Evolutionary conservation across 768 basidiomycete species (phyloP).

Genomic region (Mycena indigotica): DNA sequence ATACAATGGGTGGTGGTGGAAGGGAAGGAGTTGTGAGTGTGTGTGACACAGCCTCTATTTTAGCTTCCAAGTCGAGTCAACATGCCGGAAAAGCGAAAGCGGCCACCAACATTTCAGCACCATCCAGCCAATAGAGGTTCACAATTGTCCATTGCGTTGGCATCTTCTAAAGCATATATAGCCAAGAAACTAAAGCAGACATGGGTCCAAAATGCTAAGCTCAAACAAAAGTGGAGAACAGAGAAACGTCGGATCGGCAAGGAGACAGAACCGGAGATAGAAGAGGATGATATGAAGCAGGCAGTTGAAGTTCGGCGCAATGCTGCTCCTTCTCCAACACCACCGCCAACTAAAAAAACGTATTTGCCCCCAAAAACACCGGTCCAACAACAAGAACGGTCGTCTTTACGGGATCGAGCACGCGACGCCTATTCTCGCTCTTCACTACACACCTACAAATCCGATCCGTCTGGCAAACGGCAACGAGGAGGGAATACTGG

Average conservation of each 20-base stretch:
- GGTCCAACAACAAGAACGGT: slow-evolving; percentile 12
- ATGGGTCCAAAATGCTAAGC: slow-evolving; percentile 77
- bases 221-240: slow-evolving; percentile 77
- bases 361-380: slow-evolving; percentile 18
- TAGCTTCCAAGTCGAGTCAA: slow-evolving; percentile 21
- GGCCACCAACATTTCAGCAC: slow-evolving; percentile 72
- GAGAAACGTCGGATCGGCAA: slow-evolving; percentile 59
- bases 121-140: slow-evolving; percentile 64
- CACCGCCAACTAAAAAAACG: slow-evolving; percentile 18
- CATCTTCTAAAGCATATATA: slow-evolving; percentile 31
- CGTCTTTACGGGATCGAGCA: slow-evolving; percentile 60
- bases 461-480: slow-evolving; percentile 38
- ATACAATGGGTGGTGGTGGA: slow-evolving; percentile 62
- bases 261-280: slow-evolving; percentile 16
- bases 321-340: background rate
- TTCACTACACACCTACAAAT: slow-evolving; percentile 60
- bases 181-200: slow-evolving; percentile 80
- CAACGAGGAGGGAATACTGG: slow-evolving; percentile 35
- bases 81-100: slow-evolving; percentile 49
- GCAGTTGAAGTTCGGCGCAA: slow-evolving; percentile 10
- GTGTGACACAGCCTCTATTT: slow-evolving; percentile 12
- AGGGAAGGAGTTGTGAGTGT: slow-evolving; percentile 24
- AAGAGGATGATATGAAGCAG: slow-evolving; percentile 21
- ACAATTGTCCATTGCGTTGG: slow-evolving; percentile 16
- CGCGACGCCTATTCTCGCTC: slow-evolving; percentile 62